phyloP scores from a whole-genome alignment of 768 basidiomycete genomes.

The Mycena latifolia region DNA sequence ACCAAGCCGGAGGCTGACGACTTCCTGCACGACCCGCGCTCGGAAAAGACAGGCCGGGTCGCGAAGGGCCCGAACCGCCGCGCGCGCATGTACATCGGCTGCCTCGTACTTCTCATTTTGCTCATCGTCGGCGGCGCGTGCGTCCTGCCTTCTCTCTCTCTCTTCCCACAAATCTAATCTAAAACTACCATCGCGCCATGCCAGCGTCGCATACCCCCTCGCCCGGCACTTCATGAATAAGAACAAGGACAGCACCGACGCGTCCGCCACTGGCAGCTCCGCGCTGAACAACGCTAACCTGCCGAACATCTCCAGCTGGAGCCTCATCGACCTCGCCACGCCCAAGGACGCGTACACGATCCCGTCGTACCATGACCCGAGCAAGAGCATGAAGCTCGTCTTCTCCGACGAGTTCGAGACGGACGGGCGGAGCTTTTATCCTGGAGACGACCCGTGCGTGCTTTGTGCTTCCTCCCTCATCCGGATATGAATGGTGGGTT shows the following conservation, averaged over 20 bases:
- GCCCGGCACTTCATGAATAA: slow-evolving; percentile 12
- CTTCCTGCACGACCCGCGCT: slow-evolving; percentile 26
- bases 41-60: slow-evolving; percentile 4
- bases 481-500: slow-evolving; percentile 63
- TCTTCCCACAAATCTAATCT: slow-evolving; percentile 7
- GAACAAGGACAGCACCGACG: slow-evolving; percentile 1
- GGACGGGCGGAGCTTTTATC: slow-evolving; percentile 82
- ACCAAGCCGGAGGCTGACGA: slow-evolving; percentile 26
- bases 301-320: slow-evolving; percentile 28
- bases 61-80: slow-evolving; percentile 10
- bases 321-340: slow-evolving; percentile 61
- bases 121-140: slow-evolving; percentile 26
- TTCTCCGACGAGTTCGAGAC: slow-evolving; percentile 88
- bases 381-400: slow-evolving; percentile 62
- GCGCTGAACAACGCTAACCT: slow-evolving; percentile 24
- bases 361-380: slow-evolving; percentile 28
- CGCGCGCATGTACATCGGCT: slow-evolving; percentile 14
- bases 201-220: slow-evolving; percentile 27
- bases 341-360: slow-evolving; percentile 66
- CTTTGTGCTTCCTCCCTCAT: slow-evolving; percentile 82
- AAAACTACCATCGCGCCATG: slow-evolving; percentile 13
- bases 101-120: slow-evolving; percentile 14
- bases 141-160: slow-evolving; percentile 23
- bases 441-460: slow-evolving; percentile 90
- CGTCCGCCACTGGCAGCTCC: slow-evolving; percentile 2